phyloP scores from a whole-genome alignment of 371 early-diverging fungal genomes.

The Mortierella sp. region DNA sequence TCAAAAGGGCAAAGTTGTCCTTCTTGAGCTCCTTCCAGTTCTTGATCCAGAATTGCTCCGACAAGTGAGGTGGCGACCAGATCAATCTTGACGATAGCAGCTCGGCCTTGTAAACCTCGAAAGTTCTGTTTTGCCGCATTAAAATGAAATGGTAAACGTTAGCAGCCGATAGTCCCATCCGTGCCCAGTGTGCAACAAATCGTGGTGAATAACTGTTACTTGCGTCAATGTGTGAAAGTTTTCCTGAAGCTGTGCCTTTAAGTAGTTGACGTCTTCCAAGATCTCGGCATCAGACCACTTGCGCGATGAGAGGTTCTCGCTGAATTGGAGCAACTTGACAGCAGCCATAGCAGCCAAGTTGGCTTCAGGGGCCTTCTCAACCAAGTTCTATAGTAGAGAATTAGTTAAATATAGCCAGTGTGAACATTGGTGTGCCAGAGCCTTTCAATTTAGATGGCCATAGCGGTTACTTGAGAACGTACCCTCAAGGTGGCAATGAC shows the following conservation, averaged over 20 bases:
- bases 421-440: background rate
- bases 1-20: slow-evolving; percentile 79
- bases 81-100: slow-evolving; percentile 89
- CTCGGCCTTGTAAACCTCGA: slow-evolving; percentile 95
- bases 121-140: slow-evolving; percentile 72
- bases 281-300: slow-evolving; percentile 96
- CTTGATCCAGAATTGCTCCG: slow-evolving; percentile 94
- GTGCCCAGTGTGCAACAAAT: background rate
- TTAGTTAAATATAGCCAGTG: background rate
- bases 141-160: background rate
- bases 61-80: slow-evolving; percentile 95
- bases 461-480: slow-evolving; percentile 8
- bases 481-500: slow-evolving; percentile 85
- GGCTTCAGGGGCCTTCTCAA: slow-evolving; percentile 83
- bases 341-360: slow-evolving; percentile 92
- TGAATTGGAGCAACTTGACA: slow-evolving; percentile 83
- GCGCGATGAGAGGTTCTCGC: slow-evolving; percentile 85
- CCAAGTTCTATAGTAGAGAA: slow-evolving; percentile 75
- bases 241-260: slow-evolving; percentile 82
- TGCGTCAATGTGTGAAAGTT: slow-evolving; percentile 83
- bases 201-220: slow-evolving; percentile 7
- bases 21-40: slow-evolving; percentile 87
- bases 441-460: background rate
- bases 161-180: background rate
- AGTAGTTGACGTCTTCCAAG: slow-evolving; percentile 80